A percentile compares a stretch with the other conserved stretches of the same genome.
phyloP scores from a whole-genome alignment of 768 basidiomycete genomes.

The Amanita polypyramis region DNA sequence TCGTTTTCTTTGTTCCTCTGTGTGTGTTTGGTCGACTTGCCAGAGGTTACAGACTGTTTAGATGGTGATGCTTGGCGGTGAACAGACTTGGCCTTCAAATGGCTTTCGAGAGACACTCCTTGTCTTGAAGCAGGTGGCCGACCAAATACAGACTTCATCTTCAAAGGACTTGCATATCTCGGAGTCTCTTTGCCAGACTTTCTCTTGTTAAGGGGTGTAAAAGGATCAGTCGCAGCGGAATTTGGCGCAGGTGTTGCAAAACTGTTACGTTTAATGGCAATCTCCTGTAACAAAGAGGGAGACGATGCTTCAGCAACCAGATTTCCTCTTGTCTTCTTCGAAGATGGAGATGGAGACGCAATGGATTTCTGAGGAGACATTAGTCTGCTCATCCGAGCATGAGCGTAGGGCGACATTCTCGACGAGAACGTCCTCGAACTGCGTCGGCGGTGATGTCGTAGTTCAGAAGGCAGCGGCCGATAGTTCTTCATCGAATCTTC shows the following conservation, averaged over 20 bases:
- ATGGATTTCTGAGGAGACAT: background rate
- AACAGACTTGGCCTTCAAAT: background rate
- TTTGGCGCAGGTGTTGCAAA: background rate
- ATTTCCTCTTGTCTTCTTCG: background rate
- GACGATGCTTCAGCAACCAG: background rate
- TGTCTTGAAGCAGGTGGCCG: background rate
- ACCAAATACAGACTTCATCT: background rate
- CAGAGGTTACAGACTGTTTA: background rate
- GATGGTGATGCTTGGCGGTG: background rate
- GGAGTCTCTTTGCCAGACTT: background rate
- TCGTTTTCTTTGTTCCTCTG: constrained; percentile 4
- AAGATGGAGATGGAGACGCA: background rate
- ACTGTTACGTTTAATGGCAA: background rate
- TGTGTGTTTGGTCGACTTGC: background rate
- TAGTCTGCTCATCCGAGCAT: background rate
- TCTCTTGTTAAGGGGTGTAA: background rate
- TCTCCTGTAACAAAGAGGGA: background rate
- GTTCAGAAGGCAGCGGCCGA: constrained; percentile 2
- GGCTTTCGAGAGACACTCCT: background rate
- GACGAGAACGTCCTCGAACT: background rate
- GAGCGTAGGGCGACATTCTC: constrained; percentile 1
- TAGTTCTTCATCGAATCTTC: constrained; percentile 4
- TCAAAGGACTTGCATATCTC: background rate
- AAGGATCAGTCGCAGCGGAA: background rate
- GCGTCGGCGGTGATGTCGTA: background rate